phyloP scores from a whole-genome alignment of 371 early-diverging fungal genomes.

The Entomophthora muscae region DNA sequence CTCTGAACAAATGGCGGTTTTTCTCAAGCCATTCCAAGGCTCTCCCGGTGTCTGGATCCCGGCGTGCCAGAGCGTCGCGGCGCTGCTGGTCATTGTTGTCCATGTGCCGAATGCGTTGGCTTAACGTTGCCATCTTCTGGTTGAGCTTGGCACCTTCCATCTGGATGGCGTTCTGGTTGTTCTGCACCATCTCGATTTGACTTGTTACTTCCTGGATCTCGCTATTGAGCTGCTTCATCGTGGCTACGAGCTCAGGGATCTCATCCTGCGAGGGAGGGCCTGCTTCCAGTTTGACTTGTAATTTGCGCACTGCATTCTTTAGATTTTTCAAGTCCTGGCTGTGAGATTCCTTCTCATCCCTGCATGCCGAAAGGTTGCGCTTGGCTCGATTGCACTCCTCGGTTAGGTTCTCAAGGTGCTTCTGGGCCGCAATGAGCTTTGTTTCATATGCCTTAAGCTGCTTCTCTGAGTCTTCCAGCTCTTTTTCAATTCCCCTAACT shows the following conservation, averaged over 20 bases:
- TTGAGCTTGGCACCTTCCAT: constrained; percentile 6
- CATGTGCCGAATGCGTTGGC: constrained; percentile 20
- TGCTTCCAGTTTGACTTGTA: neutral
- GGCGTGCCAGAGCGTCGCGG: constrained; percentile 19
- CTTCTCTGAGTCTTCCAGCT: neutral
- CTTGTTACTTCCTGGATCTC: constrained; percentile 5
- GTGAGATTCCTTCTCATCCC: neutral
- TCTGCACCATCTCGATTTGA: constrained; percentile 10
- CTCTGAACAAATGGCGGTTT: constrained; percentile 38
- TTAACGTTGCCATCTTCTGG: neutral
- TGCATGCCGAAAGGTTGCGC: neutral
- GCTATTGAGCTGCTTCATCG: neutral
- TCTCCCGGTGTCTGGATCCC: constrained; percentile 26
- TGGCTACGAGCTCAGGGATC: neutral
- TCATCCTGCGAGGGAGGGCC: neutral
- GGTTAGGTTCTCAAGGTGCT: neutral
- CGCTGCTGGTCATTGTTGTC: constrained; percentile 33
- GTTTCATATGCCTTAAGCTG: neutral
- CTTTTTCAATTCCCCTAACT: neutral
- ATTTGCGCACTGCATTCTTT: neutral
- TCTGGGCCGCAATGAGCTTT: neutral
- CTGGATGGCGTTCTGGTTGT: constrained; percentile 12
- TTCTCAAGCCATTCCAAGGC: constrained; percentile 44
- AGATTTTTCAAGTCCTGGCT: neutral
- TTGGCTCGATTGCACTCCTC: neutral